Conservation (phyloP, 169 alveolate genomes). For the Plasmodium relictum region DNA sequence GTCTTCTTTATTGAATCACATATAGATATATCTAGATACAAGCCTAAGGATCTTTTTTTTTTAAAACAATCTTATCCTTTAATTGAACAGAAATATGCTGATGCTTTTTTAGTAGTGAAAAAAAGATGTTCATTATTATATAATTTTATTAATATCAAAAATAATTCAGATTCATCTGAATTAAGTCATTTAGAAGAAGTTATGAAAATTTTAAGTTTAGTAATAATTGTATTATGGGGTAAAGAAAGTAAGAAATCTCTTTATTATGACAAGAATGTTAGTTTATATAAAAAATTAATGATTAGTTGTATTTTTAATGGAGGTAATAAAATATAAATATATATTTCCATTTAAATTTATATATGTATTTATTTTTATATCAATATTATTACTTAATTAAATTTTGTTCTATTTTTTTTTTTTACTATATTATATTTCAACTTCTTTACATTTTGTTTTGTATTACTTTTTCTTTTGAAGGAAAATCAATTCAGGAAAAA, state of each 20-base stretch:
- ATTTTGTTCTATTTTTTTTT: not conserved
- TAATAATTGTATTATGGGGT: conserved; percentile 37
- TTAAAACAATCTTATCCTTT: conserved; percentile 46
- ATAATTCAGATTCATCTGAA: not conserved
- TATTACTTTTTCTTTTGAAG: conserved; percentile 1
- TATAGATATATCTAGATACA: conserved; percentile 40
- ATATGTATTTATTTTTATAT: not conserved
- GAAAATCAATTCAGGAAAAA: conserved; percentile 47
- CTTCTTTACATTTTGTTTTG: not conserved
- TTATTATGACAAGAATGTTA: conserved; percentile 37
- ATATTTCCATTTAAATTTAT: not conserved
- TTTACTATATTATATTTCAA: not conserved
- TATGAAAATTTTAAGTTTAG: conserved; percentile 29
- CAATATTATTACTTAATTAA: not conserved
- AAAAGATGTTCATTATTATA: conserved; percentile 7
- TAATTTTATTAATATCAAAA: conserved; percentile 25
- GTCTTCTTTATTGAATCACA: conserved; percentile 58
- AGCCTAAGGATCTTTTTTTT: conserved; percentile 39
- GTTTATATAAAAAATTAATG: conserved; percentile 49
- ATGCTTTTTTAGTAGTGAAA: conserved; percentile 11
- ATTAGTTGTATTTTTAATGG: conserved; percentile 61
- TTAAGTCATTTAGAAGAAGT: conserved; percentile 27
- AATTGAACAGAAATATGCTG: not conserved
- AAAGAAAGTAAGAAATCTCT: conserved; percentile 63
- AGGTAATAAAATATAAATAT: conserved; percentile 10